Conservation (phyloP, 305 asterid genomes). For the Plantago coronopus region DNA sequence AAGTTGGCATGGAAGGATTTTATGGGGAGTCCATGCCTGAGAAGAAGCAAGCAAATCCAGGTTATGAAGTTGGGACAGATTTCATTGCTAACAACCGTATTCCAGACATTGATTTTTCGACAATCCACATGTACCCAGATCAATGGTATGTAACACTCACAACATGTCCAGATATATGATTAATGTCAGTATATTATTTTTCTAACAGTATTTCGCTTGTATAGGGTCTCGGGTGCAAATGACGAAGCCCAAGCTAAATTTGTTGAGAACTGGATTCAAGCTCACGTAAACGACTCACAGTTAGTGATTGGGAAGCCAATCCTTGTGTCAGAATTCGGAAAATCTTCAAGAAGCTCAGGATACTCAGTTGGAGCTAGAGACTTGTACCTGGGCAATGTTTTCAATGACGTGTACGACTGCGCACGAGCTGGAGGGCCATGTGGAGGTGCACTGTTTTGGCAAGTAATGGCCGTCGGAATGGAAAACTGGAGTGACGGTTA, state of each 20-base stretch:
- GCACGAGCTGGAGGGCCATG: constrained; percentile 9
- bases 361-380: constrained; percentile 7
- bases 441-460: constrained; percentile 13
- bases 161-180: no score
- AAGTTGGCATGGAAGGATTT: constrained; percentile 10
- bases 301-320: constrained; percentile 7
- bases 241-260: constrained; percentile 4
- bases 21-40: constrained; percentile 12
- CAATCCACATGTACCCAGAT: constrained; percentile 13
- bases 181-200: no score
- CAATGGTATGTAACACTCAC: background rate
- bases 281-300: constrained; percentile 1
- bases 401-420: background rate
- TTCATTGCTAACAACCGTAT: constrained; percentile 4
- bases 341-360: constrained; percentile 1
- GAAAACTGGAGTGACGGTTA: constrained; percentile 9
- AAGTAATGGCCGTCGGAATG: constrained; percentile 12
- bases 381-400: background rate
- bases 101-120: background rate
- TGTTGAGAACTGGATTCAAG: background rate
- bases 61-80: constrained; percentile 11
- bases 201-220: background rate
- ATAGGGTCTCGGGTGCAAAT: background rate
- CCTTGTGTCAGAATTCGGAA: constrained; percentile 3
- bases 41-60: constrained; percentile 5